These are phyloP conservation scores for Neoascochyta sp. DNA, from an alignment of 2,329 filamentous ascomycete species.

Conservation along the genomic window DNA sequence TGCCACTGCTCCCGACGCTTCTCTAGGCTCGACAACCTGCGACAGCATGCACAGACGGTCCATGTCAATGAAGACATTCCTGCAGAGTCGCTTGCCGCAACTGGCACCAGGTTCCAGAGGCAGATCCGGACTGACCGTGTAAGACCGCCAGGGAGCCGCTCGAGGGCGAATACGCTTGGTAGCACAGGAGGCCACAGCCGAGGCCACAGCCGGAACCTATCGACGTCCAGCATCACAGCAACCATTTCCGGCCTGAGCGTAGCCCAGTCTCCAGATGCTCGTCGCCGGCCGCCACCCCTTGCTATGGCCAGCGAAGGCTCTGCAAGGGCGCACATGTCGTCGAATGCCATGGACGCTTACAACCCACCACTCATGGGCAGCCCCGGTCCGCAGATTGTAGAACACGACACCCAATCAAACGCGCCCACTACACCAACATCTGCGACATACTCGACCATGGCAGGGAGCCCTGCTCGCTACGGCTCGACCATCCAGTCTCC, in stretches of 20 bases:
- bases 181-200: slow-evolving; percentile 67
- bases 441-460: slow-evolving; percentile 72
- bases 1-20: slow-evolving; percentile 93
- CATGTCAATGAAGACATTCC: slow-evolving; percentile 98
- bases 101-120: slow-evolving; percentile 84
- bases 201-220: slow-evolving; percentile 80
- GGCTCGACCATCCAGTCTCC: slow-evolving; percentile 68
- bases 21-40: slow-evolving; percentile 87
- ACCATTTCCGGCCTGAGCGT: slow-evolving; percentile 65
- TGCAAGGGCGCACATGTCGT: slow-evolving; percentile 54
- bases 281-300: slow-evolving; percentile 73
- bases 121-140: slow-evolving; percentile 87
- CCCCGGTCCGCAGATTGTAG: slow-evolving; percentile 61
- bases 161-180: slow-evolving; percentile 72
- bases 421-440: slow-evolving; percentile 82
- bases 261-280: slow-evolving; percentile 44
- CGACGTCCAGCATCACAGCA: slow-evolving; percentile 80
- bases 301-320: slow-evolving; percentile 72
- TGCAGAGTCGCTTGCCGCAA: slow-evolving; percentile 85
- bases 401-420: slow-evolving; percentile 63
- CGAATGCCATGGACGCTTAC: slow-evolving; percentile 59
- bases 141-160: slow-evolving; percentile 66
- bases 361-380: slow-evolving; percentile 59
- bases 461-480: slow-evolving; percentile 70
- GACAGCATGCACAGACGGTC: slow-evolving; percentile 95